A percentile compares a stretch with the other conserved stretches of the same genome.
Conservation (phyloP, 2,329 filamentous ascomycete species). For the Fusarium aywerte region DNA sequence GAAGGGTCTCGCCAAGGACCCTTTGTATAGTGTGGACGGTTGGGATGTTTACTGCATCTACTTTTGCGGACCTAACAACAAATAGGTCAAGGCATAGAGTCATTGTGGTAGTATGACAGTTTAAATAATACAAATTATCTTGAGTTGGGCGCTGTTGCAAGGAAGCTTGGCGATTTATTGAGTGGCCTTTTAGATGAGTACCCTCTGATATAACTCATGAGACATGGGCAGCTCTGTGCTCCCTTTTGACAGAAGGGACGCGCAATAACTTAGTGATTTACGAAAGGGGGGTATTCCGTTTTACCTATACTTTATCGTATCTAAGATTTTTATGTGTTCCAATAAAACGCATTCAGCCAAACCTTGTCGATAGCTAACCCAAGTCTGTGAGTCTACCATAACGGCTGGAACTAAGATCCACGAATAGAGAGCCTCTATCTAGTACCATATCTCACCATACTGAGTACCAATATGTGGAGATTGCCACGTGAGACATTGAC, state of each 20-base stretch:
- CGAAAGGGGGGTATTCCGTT: neutral
- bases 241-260: neutral
- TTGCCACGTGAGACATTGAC: neutral
- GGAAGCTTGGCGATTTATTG: neutral
- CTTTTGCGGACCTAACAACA: neutral
- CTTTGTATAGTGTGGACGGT: constrained; percentile 1
- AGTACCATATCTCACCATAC: too few relatives aligned
- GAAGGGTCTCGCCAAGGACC: neutral
- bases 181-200: neutral
- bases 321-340: too few relatives aligned
- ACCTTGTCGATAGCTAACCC: too few relatives aligned
- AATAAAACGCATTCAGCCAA: too few relatives aligned
- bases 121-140: too few relatives aligned
- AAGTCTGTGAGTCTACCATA: too few relatives aligned
- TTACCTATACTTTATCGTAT: too few relatives aligned
- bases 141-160: too few relatives aligned
- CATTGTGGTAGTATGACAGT: too few relatives aligned
- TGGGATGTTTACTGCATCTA: constrained; percentile 1
- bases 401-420: too few relatives aligned
- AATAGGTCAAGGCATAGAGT: neutral
- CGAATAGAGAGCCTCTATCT: too few relatives aligned
- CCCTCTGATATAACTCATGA: neutral
- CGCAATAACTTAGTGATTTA: neutral
- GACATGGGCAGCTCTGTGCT: neutral
- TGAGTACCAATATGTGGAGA: neutral